Evolutionary conservation across 768 basidiomycete species (phyloP).

Genomic region (Chalciporus sphaerocephalus): DNA sequence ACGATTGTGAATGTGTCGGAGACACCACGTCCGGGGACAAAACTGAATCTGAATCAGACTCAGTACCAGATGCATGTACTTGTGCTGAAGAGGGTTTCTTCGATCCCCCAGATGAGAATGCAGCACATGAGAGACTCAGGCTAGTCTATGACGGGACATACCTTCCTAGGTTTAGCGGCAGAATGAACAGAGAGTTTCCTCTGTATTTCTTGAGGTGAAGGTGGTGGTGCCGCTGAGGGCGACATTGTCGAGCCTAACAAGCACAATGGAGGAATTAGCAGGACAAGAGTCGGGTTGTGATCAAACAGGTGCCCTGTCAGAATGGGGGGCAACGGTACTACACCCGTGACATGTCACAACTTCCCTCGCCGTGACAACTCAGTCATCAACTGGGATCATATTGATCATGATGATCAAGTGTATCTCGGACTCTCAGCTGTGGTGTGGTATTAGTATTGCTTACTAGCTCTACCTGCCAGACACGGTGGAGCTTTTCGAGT

Average conservation of each 20-base stretch:
- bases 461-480: no score
- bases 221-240: slow-evolving; percentile 46
- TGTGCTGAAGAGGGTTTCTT: slow-evolving; percentile 30
- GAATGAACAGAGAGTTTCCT: slow-evolving; percentile 80
- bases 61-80: slow-evolving; percentile 60
- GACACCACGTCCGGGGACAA: slow-evolving; percentile 50
- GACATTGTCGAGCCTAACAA: slow-evolving; percentile 21
- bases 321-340: neutral
- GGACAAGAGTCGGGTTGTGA: slow-evolving; percentile 11
- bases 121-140: neutral
- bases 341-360: neutral
- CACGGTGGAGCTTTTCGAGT: no score
- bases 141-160: slow-evolving; percentile 16
- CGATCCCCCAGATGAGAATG: slow-evolving; percentile 17
- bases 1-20: slow-evolving; percentile 34
- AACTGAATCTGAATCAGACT: slow-evolving; percentile 83
- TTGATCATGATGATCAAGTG: no score
- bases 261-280: slow-evolving; percentile 1
- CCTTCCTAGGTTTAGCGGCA: slow-evolving; percentile 49
- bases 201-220: slow-evolving; percentile 81
- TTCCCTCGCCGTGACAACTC: neutral
- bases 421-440: no score
- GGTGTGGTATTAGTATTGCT: no score
- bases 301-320: slow-evolving; percentile 9
- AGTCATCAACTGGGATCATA: no score